Conservation (phyloP, 805 yeast genomes). For the Barnettozyma populi region DNA sequence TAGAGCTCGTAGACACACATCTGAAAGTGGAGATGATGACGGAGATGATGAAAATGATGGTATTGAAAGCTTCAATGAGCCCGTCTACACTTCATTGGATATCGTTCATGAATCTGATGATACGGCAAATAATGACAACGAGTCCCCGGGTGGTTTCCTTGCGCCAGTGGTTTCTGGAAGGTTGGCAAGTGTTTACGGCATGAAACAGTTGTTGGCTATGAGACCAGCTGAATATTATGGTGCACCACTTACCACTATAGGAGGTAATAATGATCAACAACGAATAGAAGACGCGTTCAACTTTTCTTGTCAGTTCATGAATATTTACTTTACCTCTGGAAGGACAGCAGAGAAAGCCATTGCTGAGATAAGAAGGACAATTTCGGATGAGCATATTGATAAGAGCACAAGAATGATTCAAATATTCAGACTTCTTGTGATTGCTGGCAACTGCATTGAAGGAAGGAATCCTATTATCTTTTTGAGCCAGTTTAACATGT, state of each 20-base stretch:
- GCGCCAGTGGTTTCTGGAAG: not conserved
- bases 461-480: conserved; percentile 34
- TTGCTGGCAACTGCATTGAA: conserved; percentile 28
- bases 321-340: conserved; percentile 19
- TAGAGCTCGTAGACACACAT: not conserved
- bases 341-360: conserved; percentile 25
- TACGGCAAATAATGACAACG: not conserved
- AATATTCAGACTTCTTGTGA: conserved; percentile 28
- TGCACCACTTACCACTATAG: conserved; percentile 8
- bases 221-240: conserved; percentile 18
- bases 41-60: not conserved
- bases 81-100: conserved; percentile 4
- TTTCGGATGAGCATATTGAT: conserved; percentile 16
- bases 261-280: not conserved
- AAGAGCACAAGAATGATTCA: conserved; percentile 25
- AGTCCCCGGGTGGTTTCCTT: not conserved
- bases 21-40: not conserved
- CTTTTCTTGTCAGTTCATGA: conserved; percentile 9
- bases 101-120: conserved; percentile 10
- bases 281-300: conserved; percentile 3
- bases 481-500: conserved; percentile 31
- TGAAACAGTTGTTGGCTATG: conserved; percentile 14
- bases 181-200: conserved; percentile 11
- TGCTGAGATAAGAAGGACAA: conserved; percentile 16
- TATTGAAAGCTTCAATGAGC: not conserved